Base-by-base conservation (phyloP, 495 filamentous ascomycete genomes). In the Penicillium alfredii region DNA sequence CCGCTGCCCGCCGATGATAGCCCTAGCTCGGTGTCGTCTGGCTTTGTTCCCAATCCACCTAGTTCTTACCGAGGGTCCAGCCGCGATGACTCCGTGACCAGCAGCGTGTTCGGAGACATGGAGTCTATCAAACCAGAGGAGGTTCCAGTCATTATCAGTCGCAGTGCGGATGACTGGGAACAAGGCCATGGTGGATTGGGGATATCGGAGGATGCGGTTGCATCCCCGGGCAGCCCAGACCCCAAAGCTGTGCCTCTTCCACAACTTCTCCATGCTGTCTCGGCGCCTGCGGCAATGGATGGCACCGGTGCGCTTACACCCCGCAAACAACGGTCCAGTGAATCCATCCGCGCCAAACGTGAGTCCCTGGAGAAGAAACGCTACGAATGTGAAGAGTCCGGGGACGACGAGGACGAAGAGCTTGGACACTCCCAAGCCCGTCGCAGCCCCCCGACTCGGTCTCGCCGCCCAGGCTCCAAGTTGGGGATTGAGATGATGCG, bases 401-500 rank as follows among this genome's bases (percentile, higher is more conserved):
- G 86, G 1, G 88, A 93, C 49, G 88, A 94, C 49, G 88, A 95
- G 60, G 88, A 95, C 33, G 88, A 94, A 33, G 88, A 93, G 49
- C 74, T 93, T 8, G 86, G 84, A 6, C 67, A 74, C 36, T 51
- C 69, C 15, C 71, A 71, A 19, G 64, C 72, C 5, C 73, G 79
- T 14, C 73, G 71, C 43, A 81, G 75, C 41, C 81, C 82, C 4
- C 67, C 70, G 25, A 40, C 53, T 19, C 70, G 68, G 15, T 53
- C 55, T 7, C 60, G 64, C 18, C 66, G 76, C n/a, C 68, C 69
- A 19, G 81, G 72, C 18, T 93, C 86, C 2, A 94, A 94, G 55
- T 73, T 95, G 1, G 85, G 86, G 2, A 86, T 82, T 23, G 88
- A 95, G 61, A 94, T 95, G 88, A 88, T 94, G 86, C 77, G 88